Evolutionary conservation across 306 rosid genomes (phyloP), one percentile per base, ranked within the genome.

Genomic region (Pueraria montana): DNA sequence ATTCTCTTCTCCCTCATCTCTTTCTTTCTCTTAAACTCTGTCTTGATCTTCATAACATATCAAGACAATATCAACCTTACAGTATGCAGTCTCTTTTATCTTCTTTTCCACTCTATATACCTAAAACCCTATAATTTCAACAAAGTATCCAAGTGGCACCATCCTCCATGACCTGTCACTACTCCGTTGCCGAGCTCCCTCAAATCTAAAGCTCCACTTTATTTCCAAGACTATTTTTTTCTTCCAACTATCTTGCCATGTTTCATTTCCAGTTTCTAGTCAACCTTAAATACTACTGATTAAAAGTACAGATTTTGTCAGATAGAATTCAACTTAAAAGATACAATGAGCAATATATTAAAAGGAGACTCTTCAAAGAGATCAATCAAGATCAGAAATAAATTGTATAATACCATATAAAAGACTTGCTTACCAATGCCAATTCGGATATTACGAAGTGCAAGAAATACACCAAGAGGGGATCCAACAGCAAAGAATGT

Each of bases 401-500:
- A 77, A 30, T 45, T 50, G 34, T 14, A 45, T 43, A 63, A 82
- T 32, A 56, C 58, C 84, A 82, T 46, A 77, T 61, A 50, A 36
- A 32, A 14, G 36, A 83, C 23, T 36, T 66, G 69, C 76, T 32
- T 91, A 96, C 99, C 99, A 77, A 84, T 84, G 86, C 99, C 98
- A 71, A 94, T 80, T 66, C 99, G 95, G 79, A 94, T 82, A 73
- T 96, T 96, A 46, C 98, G 98, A 76, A 96, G 97, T 74, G 99
- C 91, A 69, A 96, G 97, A 88, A 96, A 96, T 77, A 96, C 98
- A 79, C 99, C 98, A 32, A 96, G 97, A 74, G 99, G 98, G 18
- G 99, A 96, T 80, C 99, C 99, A 89, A 94, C 98, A n/a, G 97
- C 98, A 84, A 87, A 96, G 89, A 94, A 96, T 74, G 98, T 96